Evolutionary conservation across 257 asterid species (phyloP), one percentile per base, ranked within the genome.

Genomic region (Capsicum chinense): DNA sequence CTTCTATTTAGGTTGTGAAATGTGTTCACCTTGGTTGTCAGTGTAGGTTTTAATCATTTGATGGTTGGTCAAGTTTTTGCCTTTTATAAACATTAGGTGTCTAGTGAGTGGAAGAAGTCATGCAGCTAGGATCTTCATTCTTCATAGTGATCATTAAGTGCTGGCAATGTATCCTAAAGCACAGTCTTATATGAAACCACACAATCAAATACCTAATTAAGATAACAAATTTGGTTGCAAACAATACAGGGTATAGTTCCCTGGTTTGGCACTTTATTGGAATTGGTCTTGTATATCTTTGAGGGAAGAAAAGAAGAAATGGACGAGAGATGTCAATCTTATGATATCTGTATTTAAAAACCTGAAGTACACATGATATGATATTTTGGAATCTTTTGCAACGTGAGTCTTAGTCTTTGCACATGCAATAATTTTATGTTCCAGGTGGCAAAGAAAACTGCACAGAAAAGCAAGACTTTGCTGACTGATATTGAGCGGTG

Each of bases 391-490:
- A 73, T 48, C n/a, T 73, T n/a, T n/a, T 73, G n/a, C 59, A 47
- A 10, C 3, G 17, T 39, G n/a, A 47, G 17, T 47, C 9, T n/a
- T 71, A 16, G 8, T 48, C 80, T 21, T 50, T 21, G 21, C 47
- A 13, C 81, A 76, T 76, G 48, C 63, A 52, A 83, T 67, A 33
- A 67, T 67, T 50, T 64, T 82, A n/a, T 86, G 66, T 84, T 83
- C 69, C 90, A 95, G 99, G 99, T 90, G 80, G 97, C 99, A 52
- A 94, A 94, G 92, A 94, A 86, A 85, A 95, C 98, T 79, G 98
- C 99, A 57, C 95, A 94, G 84, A 95, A 93, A 86, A 95, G 98
- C 89, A 95, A 95, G 95, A 90, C 91, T 85, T 88, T 95, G 62
- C 88, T 94, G 82, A 92, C 94, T 84, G 99, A 95, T 90, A 90